Base-by-base conservation (phyloP, 2,329 filamentous ascomycete species). In the Fusarium haematococcum region DNA sequence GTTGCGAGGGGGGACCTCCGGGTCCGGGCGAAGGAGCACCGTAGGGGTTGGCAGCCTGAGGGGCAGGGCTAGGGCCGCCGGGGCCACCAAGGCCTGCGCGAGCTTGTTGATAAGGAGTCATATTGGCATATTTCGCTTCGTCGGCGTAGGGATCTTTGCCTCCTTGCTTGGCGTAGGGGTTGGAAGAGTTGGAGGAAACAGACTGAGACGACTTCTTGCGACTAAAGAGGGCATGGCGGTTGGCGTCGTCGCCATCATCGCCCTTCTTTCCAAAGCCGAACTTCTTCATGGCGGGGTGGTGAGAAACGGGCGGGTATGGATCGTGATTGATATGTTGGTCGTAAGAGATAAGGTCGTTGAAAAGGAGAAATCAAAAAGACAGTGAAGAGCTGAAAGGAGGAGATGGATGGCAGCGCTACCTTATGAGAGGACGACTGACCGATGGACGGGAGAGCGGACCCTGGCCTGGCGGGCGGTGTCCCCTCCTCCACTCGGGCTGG, bases 211-310 rank as follows among this genome's bases (percentile, higher is more conserved):
- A 82, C 79, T 88, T 89, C 84, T 89, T 90, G 73, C 85, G 84
- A 74, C 87, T 84, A 77, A 90, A 90, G 61, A 90, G 85, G 54
- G 88, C 86, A 74, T 83, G 83, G 65, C 87, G 86, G 74, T 82
- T 86, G 64, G 83, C 79, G 52, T 88, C 85, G 68, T 88, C 88
- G 75, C 80, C 82, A 62, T 88, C 88, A 63, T 87, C 85, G 58
- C 80, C 81, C 79, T 89, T 91, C 83, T 88, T 90, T 73, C 88
- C 85, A 73, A 91, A 87, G 58, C 88, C 87, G 75, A 91, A 90
- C 77, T 89, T 90, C 84, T 87, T 89, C 90, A 92, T 92, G 71
- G 70, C 65, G 32, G 59, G 41, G 45, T 61, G n/a, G 43, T 35
- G 45, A 32, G 41, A 35, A n/a, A 63, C 25, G 32, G 37, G 61